These are phyloP conservation scores for Coemansia sp. DNA, from an alignment of 192 early-diverging fungal genomes.

Conservation along the genomic window DNA sequence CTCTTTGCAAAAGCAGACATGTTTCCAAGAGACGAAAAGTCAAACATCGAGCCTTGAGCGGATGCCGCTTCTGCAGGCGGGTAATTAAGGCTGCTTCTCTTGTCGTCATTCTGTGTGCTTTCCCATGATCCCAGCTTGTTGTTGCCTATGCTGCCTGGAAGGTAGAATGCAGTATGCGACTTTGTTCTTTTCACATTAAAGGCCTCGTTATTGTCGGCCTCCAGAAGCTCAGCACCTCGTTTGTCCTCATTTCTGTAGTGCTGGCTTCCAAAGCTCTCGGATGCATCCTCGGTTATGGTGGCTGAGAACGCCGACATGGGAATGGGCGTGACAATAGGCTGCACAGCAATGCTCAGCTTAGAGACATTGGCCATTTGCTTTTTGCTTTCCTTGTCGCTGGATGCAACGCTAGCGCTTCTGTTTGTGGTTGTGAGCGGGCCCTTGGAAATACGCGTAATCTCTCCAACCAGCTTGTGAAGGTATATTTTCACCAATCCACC, in stretches of 20 bases:
- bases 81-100: neutral
- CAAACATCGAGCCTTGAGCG: neutral
- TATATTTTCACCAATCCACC: neutral
- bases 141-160: neutral
- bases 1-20: neutral
- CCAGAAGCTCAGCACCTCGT: neutral
- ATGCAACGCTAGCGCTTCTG: neutral
- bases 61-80: neutral
- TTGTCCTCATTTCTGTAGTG: conserved; percentile 1
- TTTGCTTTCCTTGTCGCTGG: neutral
- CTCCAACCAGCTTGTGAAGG: conserved; percentile 23
- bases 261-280: conserved; percentile 3
- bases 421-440: neutral
- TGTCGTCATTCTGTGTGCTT: neutral
- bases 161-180: neutral
- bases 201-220: neutral
- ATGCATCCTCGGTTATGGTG: neutral
- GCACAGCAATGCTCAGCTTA: neutral
- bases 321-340: neutral
- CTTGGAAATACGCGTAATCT: conserved; percentile 16
- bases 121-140: neutral
- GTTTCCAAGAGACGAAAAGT: neutral
- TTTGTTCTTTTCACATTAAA: conserved; percentile 2
- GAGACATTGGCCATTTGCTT: neutral
- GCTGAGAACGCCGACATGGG: neutral